A percentile compares a stretch with the other conserved stretches of the same genome.
Evolutionary conservation across 2,329 filamentous ascomycete genomes (phyloP).

Genomic region (Teratosphaeria zuluensis): DNA sequence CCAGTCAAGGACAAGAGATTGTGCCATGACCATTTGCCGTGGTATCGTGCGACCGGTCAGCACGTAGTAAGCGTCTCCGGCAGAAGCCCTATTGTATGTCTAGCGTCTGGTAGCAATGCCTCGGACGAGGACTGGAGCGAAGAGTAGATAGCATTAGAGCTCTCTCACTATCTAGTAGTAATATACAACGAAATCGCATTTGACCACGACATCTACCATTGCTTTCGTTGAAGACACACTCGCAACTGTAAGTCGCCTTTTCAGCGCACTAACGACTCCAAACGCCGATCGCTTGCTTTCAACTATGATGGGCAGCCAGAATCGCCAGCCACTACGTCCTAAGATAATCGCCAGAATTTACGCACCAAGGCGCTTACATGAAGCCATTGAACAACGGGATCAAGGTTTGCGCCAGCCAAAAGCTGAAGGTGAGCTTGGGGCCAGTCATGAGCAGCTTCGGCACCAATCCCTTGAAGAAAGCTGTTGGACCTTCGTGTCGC

Average conservation of each 20-base stretch:
- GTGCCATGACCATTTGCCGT: not conserved
- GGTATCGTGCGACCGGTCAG: too few species aligned
- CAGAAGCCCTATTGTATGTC: too few species aligned
- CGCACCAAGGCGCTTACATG: slow-evolving; percentile 35
- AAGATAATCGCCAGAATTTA: not conserved
- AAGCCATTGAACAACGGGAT: slow-evolving; percentile 82
- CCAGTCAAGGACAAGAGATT: not conserved
- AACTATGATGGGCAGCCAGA: not conserved
- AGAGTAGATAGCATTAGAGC: not conserved
- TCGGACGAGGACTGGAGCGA: not conserved
- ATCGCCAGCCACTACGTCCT: not conserved
- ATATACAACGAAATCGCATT: not conserved
- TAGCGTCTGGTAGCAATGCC: not conserved
- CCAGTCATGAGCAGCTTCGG: slow-evolving; percentile 99
- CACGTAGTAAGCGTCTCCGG: too few species aligned
- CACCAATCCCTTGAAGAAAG: slow-evolving; percentile 96
- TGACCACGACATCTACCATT: not conserved
- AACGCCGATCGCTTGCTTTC: not conserved
- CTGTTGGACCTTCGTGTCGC: slow-evolving; percentile 71
- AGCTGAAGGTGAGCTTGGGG: slow-evolving; percentile 97
- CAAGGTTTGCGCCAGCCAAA: slow-evolving; percentile 97
- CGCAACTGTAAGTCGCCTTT: not conserved
- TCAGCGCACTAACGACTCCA: not conserved
- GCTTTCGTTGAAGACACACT: not conserved
- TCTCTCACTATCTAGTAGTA: not conserved